Evolutionary conservation across 345 rosid species (phyloP).

Genomic region (Salix suchowensis): DNA sequence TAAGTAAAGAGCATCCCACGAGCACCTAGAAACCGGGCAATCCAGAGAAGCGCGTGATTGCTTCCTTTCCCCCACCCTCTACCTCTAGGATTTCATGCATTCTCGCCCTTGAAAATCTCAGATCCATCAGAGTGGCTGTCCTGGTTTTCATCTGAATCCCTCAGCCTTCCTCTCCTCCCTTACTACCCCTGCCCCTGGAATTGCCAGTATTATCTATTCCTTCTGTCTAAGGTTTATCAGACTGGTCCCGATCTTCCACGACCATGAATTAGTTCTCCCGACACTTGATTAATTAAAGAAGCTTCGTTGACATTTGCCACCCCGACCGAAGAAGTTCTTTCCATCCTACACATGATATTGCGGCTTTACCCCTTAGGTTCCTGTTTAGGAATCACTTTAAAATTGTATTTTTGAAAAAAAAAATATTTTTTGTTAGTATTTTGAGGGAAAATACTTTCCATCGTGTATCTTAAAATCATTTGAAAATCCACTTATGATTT

Average conservation of each 20-base stretch:
- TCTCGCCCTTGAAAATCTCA: constrained; percentile 33
- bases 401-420: too few species aligned
- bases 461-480: too few species aligned
- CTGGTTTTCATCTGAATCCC: constrained; percentile 20
- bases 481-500: too few species aligned
- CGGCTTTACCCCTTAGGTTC: constrained; percentile 74
- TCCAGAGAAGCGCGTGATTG: constrained; percentile 57
- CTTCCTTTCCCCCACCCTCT: constrained; percentile 50
- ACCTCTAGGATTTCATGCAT: constrained; percentile 35
- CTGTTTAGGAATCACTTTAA: constrained; percentile 36
- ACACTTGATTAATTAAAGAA: constrained; percentile 50
- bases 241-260: constrained; percentile 48
- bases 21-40: constrained; percentile 46
- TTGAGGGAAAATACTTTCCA: too few species aligned
- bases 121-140: constrained; percentile 24
- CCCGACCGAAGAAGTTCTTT: constrained; percentile 77
- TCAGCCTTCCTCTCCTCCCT: constrained; percentile 14
- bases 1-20: neutral
- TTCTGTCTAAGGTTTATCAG: constrained; percentile 34
- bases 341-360: constrained; percentile 90
- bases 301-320: constrained; percentile 81
- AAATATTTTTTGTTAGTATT: too few species aligned
- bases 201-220: constrained; percentile 40
- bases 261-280: constrained; percentile 61
- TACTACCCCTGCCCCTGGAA: constrained; percentile 39